Conservation (phyloP, 164 flowering plant species). For the Vitis rotundifolia region DNA sequence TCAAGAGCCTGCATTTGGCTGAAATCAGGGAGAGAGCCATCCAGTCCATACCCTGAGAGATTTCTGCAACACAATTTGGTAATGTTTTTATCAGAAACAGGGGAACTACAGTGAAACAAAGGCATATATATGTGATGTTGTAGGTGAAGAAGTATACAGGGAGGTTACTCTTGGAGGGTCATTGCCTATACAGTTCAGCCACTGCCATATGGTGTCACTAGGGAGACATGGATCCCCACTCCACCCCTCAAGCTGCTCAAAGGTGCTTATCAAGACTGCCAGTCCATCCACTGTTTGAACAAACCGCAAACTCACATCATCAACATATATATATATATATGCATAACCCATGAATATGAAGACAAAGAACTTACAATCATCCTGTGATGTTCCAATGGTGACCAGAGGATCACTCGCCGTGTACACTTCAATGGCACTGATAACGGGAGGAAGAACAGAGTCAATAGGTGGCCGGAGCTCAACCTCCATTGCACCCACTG, state of each 20-base stretch:
- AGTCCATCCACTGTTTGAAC: slow-evolving; percentile 4
- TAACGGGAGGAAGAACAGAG: slow-evolving; percentile 2
- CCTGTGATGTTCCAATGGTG: slow-evolving; percentile 1
- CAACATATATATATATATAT: background rate
- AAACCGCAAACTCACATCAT: background rate
- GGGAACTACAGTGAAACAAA: too few species aligned
- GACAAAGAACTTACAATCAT: slow-evolving; percentile 9
- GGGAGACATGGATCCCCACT: slow-evolving; percentile 17
- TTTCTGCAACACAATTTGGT: background rate
- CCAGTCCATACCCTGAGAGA: slow-evolving; percentile 11
- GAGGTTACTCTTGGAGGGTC: slow-evolving; percentile 11
- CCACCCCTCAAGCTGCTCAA: slow-evolving; percentile 12
- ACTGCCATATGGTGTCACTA: slow-evolving; percentile 7
- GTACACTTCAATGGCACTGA: slow-evolving; percentile 15
- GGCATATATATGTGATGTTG: too few species aligned
- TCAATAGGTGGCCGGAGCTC: background rate
- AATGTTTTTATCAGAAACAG: too few species aligned
- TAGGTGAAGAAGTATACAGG: background rate
- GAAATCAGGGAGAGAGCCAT: slow-evolving; percentile 9
- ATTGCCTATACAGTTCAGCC: background rate
- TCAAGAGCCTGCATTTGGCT: slow-evolving; percentile 21
- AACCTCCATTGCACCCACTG: background rate
- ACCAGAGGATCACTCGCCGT: slow-evolving; percentile 8
- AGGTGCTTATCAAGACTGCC: background rate
- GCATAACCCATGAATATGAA: background rate